Evolutionary conservation across 2,329 filamentous ascomycete genomes (phyloP).

Genomic region (Fusarium robinianum): DNA sequence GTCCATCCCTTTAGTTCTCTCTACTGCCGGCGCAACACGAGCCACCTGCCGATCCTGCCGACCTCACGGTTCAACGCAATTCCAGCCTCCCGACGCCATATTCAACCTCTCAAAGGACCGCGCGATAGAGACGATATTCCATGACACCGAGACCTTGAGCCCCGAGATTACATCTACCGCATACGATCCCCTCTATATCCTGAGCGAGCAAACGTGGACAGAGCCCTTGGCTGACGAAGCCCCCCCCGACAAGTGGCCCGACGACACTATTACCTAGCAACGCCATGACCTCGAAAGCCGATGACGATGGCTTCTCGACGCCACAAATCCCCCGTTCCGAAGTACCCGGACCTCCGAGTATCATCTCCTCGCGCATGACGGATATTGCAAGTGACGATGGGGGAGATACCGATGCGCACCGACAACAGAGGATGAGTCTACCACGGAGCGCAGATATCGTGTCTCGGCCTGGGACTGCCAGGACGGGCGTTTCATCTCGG

Average conservation of each 20-base stretch:
- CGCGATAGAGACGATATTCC: no score
- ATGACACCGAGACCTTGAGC: no score
- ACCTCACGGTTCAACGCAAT: slow-evolving; percentile 25
- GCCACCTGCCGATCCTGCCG: slow-evolving; percentile 34
- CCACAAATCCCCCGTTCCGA: slow-evolving; percentile 49
- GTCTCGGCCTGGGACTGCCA: slow-evolving; percentile 60
- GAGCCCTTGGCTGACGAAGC: no score
- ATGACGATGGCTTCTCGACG: slow-evolving; percentile 46
- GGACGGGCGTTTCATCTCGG: slow-evolving; percentile 50
- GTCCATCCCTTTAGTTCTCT: slow-evolving; percentile 31
- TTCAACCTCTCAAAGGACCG: slow-evolving; percentile 8
- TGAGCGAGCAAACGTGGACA: slow-evolving; percentile 5
- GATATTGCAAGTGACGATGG: slow-evolving; percentile 64
- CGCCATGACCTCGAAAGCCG: slow-evolving; percentile 47
- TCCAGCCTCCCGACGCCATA: slow-evolving; percentile 20
- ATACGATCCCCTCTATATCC: slow-evolving; percentile 4
- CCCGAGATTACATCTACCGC: slow-evolving; percentile 2
- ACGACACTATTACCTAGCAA: slow-evolving; percentile 21
- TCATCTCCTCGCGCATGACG: slow-evolving; percentile 75
- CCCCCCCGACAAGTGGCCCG: no score
- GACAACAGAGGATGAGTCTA: slow-evolving; percentile 34
- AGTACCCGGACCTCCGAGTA: slow-evolving; percentile 59
- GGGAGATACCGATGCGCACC: slow-evolving; percentile 45
- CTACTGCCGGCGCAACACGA: slow-evolving; percentile 34
- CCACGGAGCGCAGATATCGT: slow-evolving; percentile 48